Evolutionary conservation across 345 rosid genomes (phyloP).

Genomic region (Angophora floribunda): DNA sequence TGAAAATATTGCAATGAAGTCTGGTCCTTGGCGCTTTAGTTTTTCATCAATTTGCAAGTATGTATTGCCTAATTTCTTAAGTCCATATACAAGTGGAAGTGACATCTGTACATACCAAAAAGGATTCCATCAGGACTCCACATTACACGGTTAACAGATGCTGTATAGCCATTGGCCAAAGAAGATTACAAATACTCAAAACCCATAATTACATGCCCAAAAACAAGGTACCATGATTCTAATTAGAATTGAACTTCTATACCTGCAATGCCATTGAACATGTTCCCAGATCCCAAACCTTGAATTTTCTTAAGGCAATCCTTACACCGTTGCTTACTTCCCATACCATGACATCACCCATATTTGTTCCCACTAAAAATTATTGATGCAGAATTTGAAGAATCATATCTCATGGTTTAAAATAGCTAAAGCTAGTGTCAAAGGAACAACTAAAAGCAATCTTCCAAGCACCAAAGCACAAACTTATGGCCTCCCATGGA

Average conservation of each 20-base stretch:
- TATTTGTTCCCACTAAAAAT: conserved; percentile 61
- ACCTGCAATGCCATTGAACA: conserved; percentile 59
- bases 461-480: neutral
- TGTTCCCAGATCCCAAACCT: conserved; percentile 52
- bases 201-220: neutral
- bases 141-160: conserved; percentile 36
- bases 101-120: conserved; percentile 15
- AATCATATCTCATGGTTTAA: neutral
- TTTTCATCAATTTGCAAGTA: neutral
- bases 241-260: neutral
- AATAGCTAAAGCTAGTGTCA: neutral
- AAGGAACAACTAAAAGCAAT: neutral
- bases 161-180: conserved; percentile 39
- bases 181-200: conserved; percentile 26
- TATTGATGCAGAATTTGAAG: neutral
- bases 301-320: conserved; percentile 42
- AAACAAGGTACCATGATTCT: neutral
- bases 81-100: neutral
- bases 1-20: neutral
- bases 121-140: conserved; percentile 59
- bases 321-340: conserved; percentile 56
- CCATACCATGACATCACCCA: conserved; percentile 65
- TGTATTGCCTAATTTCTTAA: neutral
- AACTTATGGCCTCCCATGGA: neutral
- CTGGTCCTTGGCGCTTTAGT: no score